Evolutionary conservation across 768 basidiomycete species (phyloP).

Genomic region (Coprinopsis marcescibilis): DNA sequence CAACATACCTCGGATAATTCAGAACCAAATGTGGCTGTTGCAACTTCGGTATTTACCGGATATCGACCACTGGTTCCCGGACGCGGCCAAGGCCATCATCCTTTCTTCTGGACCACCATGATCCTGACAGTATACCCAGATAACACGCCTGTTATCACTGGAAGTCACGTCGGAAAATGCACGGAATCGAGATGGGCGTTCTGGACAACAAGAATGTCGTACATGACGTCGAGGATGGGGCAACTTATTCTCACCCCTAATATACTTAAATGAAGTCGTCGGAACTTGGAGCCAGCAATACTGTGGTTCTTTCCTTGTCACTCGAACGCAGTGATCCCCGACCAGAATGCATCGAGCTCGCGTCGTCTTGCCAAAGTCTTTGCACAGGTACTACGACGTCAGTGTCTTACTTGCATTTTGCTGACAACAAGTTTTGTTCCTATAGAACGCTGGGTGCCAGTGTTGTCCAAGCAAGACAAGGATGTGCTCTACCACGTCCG

Average conservation of each 20-base stretch:
- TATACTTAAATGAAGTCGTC: background rate
- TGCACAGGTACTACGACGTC: background rate
- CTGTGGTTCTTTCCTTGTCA: background rate
- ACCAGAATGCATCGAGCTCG: slow-evolving; percentile 1
- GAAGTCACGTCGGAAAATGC: too few species aligned
- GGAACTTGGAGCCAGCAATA: background rate
- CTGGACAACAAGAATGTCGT: too few species aligned
- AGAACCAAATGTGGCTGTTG: too few species aligned
- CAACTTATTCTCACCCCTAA: background rate
- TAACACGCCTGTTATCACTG: too few species aligned
- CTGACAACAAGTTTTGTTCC: background rate
- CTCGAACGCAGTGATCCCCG: background rate
- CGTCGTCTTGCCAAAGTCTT: background rate
- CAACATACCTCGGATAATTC: too few species aligned
- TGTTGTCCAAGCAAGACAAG: background rate
- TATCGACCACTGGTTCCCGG: too few species aligned
- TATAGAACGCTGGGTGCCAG: background rate
- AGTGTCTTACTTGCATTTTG: background rate
- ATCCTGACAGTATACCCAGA: too few species aligned
- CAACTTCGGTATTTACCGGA: too few species aligned
- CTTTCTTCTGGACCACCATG: too few species aligned
- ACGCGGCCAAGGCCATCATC: too few species aligned
- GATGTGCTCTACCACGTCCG: background rate
- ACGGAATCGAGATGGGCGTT: too few species aligned
- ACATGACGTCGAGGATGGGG: background rate